Conservation (phyloP, 805 yeast species). For the Saccharomyces paradoxus region DNA sequence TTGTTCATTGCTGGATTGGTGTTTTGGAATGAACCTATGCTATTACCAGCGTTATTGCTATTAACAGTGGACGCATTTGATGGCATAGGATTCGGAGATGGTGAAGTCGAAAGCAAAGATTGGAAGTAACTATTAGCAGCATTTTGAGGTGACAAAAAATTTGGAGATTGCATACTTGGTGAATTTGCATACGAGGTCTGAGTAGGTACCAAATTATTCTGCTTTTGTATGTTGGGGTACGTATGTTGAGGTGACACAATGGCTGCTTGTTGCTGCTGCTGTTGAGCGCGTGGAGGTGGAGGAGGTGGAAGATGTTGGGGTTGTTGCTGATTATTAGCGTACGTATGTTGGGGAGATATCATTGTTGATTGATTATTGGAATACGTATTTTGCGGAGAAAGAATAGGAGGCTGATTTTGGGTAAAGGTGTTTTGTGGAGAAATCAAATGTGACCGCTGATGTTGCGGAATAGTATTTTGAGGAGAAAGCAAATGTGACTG, state of each 20-base stretch:
- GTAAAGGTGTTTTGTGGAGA: neutral
- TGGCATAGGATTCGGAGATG: conserved; percentile 17
- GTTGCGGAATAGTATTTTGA: neutral
- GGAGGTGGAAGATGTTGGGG: conserved; percentile 7
- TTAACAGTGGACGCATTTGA: neutral
- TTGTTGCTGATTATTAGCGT: neutral
- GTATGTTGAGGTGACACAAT: neutral
- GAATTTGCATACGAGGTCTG: neutral
- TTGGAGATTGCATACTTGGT: conserved; percentile 7
- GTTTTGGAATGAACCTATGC: neutral
- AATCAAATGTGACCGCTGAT: neutral
- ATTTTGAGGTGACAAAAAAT: conserved; percentile 19
- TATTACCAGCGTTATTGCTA: neutral
- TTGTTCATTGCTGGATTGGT: neutral
- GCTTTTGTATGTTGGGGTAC: neutral
- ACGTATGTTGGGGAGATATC: neutral
- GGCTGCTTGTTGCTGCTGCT: conserved; percentile 7
- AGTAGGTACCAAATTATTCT: neutral
- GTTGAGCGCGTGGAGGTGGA: conserved; percentile 4
- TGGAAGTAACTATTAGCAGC: conserved; percentile 24
- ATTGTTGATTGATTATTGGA: neutral
- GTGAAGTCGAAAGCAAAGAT: conserved; percentile 22
- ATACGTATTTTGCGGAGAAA: conserved; percentile 2
- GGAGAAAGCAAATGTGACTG: neutral
- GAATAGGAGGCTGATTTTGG: neutral